Evolutionary conservation across 768 basidiomycete species (phyloP).

Genomic region (Phallus indusiatus): DNA sequence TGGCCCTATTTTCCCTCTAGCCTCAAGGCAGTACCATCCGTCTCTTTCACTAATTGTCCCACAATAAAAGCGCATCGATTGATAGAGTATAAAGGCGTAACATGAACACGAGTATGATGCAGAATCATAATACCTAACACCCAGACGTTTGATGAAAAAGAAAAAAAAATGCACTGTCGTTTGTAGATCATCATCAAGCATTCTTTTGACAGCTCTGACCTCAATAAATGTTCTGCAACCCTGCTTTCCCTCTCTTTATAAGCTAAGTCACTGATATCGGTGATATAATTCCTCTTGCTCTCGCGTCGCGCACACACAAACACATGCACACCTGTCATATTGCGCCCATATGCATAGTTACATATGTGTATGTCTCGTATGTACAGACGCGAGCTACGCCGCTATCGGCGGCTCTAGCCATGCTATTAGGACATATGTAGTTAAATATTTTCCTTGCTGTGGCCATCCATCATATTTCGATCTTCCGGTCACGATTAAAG

Average conservation of each 20-base stretch:
- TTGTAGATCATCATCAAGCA: not conserved
- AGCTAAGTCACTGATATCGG: not conserved
- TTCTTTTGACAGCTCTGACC: not conserved
- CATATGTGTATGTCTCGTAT: not conserved
- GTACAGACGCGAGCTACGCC: not conserved
- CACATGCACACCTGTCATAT: no score
- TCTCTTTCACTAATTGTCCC: not conserved
- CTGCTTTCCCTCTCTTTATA: not conserved
- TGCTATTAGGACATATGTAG: not conserved
- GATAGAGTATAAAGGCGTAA: not conserved
- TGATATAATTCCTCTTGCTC: not conserved
- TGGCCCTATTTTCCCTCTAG: not conserved
- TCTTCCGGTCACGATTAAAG: no score
- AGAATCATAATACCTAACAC: no score
- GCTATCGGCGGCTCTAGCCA: not conserved
- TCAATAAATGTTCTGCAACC: not conserved
- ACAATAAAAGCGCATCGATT: not conserved
- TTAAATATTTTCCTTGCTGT: not conserved
- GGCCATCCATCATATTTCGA: no score
- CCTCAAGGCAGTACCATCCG: slow-evolving; percentile 1
- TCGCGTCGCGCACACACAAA: no score
- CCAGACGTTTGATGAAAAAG: not conserved
- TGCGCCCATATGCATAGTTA: not conserved
- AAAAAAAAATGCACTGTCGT: not conserved
- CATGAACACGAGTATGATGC: not conserved